Percentiles rank a stretch among this genome's conserved stretches.
Evolutionary conservation across 2,329 filamentous ascomycete genomes (phyloP).

Genomic region (Lasiodiplodia citricola): DNA sequence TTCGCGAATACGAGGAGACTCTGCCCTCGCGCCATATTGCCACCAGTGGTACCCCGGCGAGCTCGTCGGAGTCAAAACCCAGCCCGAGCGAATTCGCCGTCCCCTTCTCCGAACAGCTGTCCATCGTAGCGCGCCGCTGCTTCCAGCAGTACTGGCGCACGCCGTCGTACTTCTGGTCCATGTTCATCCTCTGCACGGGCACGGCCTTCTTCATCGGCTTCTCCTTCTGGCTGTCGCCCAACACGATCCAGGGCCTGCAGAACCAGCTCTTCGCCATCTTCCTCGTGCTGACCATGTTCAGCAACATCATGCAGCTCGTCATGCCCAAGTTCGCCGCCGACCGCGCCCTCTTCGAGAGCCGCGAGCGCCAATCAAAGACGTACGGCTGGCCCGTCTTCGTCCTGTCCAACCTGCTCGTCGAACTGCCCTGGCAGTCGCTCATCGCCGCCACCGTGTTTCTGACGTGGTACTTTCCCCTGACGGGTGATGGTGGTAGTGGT

Average conservation of each 20-base stretch:
- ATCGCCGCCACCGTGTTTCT: slow-evolving; percentile 68
- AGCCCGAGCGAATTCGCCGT: slow-evolving; percentile 24
- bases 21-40: not conserved
- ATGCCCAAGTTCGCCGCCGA: slow-evolving; percentile 66
- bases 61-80: slow-evolving; percentile 61
- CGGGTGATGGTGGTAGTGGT: too few relatives aligned
- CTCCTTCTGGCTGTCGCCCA: slow-evolving; percentile 49
- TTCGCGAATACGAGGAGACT: not conserved
- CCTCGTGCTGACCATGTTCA: slow-evolving; percentile 52
- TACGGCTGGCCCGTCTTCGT: slow-evolving; percentile 80
- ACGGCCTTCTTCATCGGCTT: slow-evolving; percentile 46
- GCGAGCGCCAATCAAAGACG: slow-evolving; percentile 68
- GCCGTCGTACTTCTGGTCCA: slow-evolving; percentile 47
- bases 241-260: slow-evolving; percentile 49
- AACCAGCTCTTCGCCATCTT: slow-evolving; percentile 57
- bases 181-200: slow-evolving; percentile 49
- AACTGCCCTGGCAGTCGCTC: slow-evolving; percentile 70
- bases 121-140: slow-evolving; percentile 25
- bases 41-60: too few relatives aligned
- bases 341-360: slow-evolving; percentile 64
- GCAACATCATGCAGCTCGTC: slow-evolving; percentile 60
- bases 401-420: slow-evolving; percentile 72
- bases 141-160: slow-evolving; percentile 51
- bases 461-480: slow-evolving; percentile 68
- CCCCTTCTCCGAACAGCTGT: slow-evolving; percentile 28